Evolutionary conservation across 2,329 filamentous ascomycete species (phyloP), one percentile per base, ranked within the genome.

Genomic region (Dothideomycetidae sp.): DNA sequence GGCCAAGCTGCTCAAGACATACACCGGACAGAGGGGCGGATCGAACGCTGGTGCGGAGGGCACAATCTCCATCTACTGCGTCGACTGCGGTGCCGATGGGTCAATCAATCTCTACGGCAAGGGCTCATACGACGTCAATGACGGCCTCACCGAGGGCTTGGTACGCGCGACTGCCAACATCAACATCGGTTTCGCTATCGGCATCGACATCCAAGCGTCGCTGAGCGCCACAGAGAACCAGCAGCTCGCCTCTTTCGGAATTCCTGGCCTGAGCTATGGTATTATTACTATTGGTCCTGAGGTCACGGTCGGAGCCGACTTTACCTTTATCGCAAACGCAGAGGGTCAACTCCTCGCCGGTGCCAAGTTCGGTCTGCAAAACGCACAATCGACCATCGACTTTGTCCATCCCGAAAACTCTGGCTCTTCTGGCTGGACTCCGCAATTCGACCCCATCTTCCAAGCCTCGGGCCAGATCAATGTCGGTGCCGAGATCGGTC

Each of bases 381-480:
- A 37, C 17, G 35, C 28, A 23, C n/a, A 31, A 17, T 14, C 28
- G 5, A 31, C 14, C 3, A 10, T 37, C 5, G 35, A 37, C 28
- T 37, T 37, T n/a, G 29, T 16, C 9, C 16, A 31, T 5, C 30
- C 18, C 12, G 29, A 17, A 11, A 26, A 29, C 12, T 16, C 38
- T n/a, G 14, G 11, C 12, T 36, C 38, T 11, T 19, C 12, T 18
- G 38, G 38, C 5, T 40, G 31, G 32, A 40, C 32, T 5, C 33
- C 38, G 16, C 10, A 31, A 7, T 40, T 40, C 12, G 19, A 14
- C n/a, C 38, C 38, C 13, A 36, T 36, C 23, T 36, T 40, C 14
- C 15, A 40, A 16, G 38, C 38, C 5, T 31, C 29, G 13, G 38
- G 38, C 5, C 12, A 40, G 19, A 11, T 40, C 11, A 33, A n/a